Base-by-base conservation (phyloP, 768 basidiomycete species). In the Leccinum disarticulatum region DNA sequence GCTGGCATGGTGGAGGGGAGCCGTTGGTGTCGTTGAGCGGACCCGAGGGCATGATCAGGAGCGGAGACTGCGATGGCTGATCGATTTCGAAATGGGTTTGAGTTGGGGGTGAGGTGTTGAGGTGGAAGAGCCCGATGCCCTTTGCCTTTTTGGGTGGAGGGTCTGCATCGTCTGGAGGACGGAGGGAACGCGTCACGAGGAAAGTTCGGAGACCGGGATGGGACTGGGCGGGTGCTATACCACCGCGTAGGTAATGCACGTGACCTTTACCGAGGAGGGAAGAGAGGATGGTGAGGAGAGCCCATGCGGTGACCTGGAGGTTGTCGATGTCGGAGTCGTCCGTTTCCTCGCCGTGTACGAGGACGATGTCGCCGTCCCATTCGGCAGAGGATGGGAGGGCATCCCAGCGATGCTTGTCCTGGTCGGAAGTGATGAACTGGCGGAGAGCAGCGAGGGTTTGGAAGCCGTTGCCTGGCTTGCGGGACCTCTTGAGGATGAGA, bases 401-500 rank as follows among this genome's bases (percentile, higher is more conserved):
- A 66, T 91, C 91, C 92, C 93, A 95, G 27, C 78, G 77, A 10
- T 74, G 76, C 70, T 86, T 89, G 31, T 88, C 90, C 31, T 82
- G 77, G 52, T 93, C 88, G 1, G 91, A 91, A 5, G 89, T 93
- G 67, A 94, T 84, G 69, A 88, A 96, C 66, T 90, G 87, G 53
- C 87, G 85, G 57, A 96, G 76, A 0, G 87, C 81, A 63, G 87
- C 83, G 51, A 92, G 75, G 31, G 81, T 81, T 56, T 83, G 84
- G 64, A 91, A 83, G 2, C 83, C 85, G 63, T 81, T 85, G 33
- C 82, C 86, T 2, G 87, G 84, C 69, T 90, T 91, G 61, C 85
- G 80, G 63, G 83, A 88, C 19, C 94, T 87, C 73, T 93, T 94
- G 65, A 95, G 84, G 68, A 97, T 93, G 67, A 97, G 84, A 27